Conservation (phyloP, 345 rosid species). For the Limnanthes douglasii region DNA sequence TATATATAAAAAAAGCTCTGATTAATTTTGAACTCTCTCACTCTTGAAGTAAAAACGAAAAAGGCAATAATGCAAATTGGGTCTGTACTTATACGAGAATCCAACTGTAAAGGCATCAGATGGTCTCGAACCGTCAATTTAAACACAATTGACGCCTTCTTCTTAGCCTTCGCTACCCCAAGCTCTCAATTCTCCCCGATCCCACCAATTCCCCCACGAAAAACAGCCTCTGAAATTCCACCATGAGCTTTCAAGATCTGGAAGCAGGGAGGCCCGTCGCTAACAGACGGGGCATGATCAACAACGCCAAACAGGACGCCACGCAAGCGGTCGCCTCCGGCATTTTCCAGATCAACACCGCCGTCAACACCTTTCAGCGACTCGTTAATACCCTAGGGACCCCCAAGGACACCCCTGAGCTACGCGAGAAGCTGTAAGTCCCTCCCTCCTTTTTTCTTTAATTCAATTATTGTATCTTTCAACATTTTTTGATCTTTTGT, state of each 20-base stretch:
- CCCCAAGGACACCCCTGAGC: conserved; percentile 91
- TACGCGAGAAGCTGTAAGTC: conserved; percentile 88
- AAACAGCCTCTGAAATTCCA: background rate
- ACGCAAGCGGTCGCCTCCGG: conserved; percentile 93
- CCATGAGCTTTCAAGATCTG: conserved; percentile 95
- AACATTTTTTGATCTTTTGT: too few species aligned
- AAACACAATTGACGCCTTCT: conserved; percentile 18
- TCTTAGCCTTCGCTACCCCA: conserved; percentile 8
- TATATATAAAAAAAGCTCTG: too few species aligned
- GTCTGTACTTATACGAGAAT: too few species aligned
- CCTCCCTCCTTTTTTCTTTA: too few species aligned
- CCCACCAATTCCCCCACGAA: background rate
- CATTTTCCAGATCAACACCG: conserved; percentile 95
- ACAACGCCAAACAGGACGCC: conserved; percentile 56
- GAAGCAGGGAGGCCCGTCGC: conserved; percentile 52
- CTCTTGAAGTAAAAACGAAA: too few species aligned
- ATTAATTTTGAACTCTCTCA: too few species aligned
- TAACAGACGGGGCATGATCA: conserved; percentile 31
- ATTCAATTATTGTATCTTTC: too few species aligned
- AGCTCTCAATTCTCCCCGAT: conserved; percentile 4
- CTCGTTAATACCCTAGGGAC: conserved; percentile 96
- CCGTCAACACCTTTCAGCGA: conserved; percentile 84
- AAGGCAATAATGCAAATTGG: too few species aligned
- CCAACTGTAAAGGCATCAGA: too few species aligned
- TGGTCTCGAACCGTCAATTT: too few species aligned